phyloP scores from a whole-genome alignment of 2,329 filamentous ascomycete species.

The Exophiala mesophila region DNA sequence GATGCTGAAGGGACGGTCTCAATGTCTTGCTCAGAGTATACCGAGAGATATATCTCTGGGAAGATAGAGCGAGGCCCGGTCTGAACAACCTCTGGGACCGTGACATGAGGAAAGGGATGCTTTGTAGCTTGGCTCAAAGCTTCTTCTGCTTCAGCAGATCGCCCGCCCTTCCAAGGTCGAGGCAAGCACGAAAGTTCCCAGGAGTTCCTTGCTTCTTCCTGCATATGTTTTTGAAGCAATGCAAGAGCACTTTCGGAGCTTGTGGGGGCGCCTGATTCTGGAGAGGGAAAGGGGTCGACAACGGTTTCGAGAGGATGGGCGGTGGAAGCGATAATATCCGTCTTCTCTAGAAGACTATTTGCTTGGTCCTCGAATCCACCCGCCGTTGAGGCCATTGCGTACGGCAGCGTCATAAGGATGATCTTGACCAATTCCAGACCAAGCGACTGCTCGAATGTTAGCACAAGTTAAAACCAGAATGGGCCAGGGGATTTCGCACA shows the following conservation, averaged over 20 bases:
- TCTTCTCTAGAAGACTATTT: slow-evolving; percentile 79
- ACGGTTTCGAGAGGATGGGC: slow-evolving; percentile 78
- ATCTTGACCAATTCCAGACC: slow-evolving; percentile 89
- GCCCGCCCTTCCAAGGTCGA: slow-evolving; percentile 46
- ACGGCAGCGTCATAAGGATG: slow-evolving; percentile 90
- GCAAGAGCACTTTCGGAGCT: slow-evolving; percentile 68
- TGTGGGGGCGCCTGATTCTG: slow-evolving; percentile 53
- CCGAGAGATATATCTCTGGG: slow-evolving; percentile 89
- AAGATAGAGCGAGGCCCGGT: slow-evolving; percentile 73
- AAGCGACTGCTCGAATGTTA: slow-evolving; percentile 44
- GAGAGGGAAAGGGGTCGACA: slow-evolving; percentile 73
- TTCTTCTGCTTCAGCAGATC: slow-evolving; percentile 49
- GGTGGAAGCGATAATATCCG: slow-evolving; percentile 86
- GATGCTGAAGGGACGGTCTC: slow-evolving; percentile 77
- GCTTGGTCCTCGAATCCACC: slow-evolving; percentile 66
- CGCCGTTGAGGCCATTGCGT: slow-evolving; percentile 67
- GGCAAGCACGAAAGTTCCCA: slow-evolving; percentile 69
- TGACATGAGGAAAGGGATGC: slow-evolving; percentile 71
- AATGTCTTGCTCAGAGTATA: slow-evolving; percentile 80
- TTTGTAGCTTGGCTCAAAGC: slow-evolving; percentile 58
- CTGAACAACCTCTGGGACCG: slow-evolving; percentile 68
- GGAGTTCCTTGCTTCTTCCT: slow-evolving; percentile 64
- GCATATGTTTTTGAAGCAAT: slow-evolving; percentile 79
- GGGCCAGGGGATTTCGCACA: slow-evolving; percentile 49
- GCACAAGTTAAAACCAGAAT: slow-evolving; percentile 2